These are phyloP conservation scores for Xylaria sp. DNA, from an alignment of 2,329 filamentous ascomycete genomes.

Conservation along the genomic window DNA sequence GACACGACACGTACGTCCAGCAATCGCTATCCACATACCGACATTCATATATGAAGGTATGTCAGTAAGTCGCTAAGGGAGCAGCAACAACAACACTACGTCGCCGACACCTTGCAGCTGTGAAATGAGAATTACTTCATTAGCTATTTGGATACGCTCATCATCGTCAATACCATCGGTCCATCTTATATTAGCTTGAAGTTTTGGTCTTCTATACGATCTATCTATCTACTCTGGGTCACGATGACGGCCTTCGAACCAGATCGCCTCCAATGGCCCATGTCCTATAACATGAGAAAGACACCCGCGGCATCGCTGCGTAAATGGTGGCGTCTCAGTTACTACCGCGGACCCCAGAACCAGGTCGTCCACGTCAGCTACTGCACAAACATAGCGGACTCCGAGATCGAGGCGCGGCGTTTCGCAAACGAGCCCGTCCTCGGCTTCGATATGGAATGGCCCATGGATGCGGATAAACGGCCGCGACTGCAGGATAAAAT, in stretches of 20 bases:
- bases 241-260: conserved; percentile 9
- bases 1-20: too few species aligned
- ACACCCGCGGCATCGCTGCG: conserved; percentile 1
- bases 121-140: too few species aligned
- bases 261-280: conserved; percentile 22
- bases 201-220: not conserved
- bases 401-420: conserved; percentile 21
- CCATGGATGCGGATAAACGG: conserved; percentile 9
- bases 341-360: conserved; percentile 19
- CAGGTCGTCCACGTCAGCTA: conserved; percentile 18
- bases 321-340: conserved; percentile 15
- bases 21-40: too few species aligned
- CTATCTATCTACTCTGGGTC: not conserved
- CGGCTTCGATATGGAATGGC: conserved; percentile 31
- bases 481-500: conserved; percentile 22
- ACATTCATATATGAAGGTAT: not conserved
- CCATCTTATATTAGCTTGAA: not conserved
- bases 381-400: conserved; percentile 17
- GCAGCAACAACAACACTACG: not conserved
- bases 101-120: too few species aligned
- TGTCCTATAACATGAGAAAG: conserved; percentile 16
- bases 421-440: conserved; percentile 26
- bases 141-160: not conserved
- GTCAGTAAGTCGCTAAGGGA: not conserved
- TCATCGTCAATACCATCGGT: not conserved